phyloP scores from a whole-genome alignment of 2,329 filamentous ascomycete species.

The Ascochyta viciae-villosae region DNA sequence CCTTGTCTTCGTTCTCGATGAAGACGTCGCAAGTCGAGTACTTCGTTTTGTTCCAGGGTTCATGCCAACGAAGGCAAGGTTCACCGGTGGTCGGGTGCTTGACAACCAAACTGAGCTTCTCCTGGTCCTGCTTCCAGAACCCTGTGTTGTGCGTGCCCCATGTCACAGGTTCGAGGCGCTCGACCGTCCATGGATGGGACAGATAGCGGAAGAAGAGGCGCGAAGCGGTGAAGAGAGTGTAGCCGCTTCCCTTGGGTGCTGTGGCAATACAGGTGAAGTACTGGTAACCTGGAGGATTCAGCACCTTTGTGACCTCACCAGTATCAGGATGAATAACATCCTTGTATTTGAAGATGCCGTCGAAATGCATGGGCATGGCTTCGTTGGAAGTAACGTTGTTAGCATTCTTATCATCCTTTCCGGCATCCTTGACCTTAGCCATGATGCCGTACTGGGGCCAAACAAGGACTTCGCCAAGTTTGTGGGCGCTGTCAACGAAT shows the following conservation, averaged over 20 bases:
- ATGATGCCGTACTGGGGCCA: slow-evolving; percentile 65
- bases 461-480: slow-evolving; percentile 57
- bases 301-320: slow-evolving; percentile 51
- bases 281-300: slow-evolving; percentile 53
- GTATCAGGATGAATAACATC: slow-evolving; percentile 49
- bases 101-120: slow-evolving; percentile 54
- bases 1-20: slow-evolving; percentile 53
- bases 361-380: slow-evolving; percentile 64
- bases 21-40: slow-evolving; percentile 57
- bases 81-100: slow-evolving; percentile 55
- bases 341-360: slow-evolving; percentile 63
- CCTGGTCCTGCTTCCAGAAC: slow-evolving; percentile 50
- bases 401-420: slow-evolving; percentile 53
- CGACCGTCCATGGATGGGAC: slow-evolving; percentile 46
- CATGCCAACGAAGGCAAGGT: slow-evolving; percentile 62
- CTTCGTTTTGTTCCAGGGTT: slow-evolving; percentile 62
- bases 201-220: slow-evolving; percentile 59
- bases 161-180: slow-evolving; percentile 52
- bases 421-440: slow-evolving; percentile 67
- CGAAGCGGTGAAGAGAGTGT: slow-evolving; percentile 63
- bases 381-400: slow-evolving; percentile 61
- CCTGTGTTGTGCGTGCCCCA: slow-evolving; percentile 18
- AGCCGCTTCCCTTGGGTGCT: slow-evolving; percentile 60
- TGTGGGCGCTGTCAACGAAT: slow-evolving; percentile 56
- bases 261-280: slow-evolving; percentile 58